These are phyloP conservation scores for Zalaria sp. DNA, from an alignment of 2,329 filamentous ascomycete genomes.

Conservation along the genomic window DNA sequence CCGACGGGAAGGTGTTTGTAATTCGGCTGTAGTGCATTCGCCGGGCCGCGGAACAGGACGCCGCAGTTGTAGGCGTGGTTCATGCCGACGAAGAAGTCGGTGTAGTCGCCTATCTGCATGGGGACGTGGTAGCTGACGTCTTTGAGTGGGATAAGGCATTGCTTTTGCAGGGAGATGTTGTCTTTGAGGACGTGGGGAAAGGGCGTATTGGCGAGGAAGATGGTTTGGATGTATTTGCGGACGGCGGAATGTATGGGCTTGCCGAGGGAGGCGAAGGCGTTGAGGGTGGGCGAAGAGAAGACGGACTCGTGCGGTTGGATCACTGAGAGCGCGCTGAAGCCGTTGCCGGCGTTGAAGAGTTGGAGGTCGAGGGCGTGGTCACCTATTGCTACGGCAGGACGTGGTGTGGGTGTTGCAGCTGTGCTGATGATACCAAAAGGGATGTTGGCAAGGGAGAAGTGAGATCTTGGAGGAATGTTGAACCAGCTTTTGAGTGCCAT, in stretches of 20 bases:
- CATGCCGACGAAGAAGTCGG: constrained; percentile 70
- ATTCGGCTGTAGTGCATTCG: constrained; percentile 64
- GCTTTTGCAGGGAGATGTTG: constrained; percentile 42
- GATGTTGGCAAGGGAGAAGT: constrained; percentile 67
- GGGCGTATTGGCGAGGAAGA: constrained; percentile 47
- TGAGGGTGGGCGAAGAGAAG: constrained; percentile 52
- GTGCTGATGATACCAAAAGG: constrained; percentile 73
- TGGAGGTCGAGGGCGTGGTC: constrained; percentile 56
- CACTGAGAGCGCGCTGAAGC: constrained; percentile 43
- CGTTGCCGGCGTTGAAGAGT: constrained; percentile 43
- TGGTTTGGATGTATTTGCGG: constrained; percentile 51
- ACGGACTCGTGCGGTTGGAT: constrained; percentile 45
- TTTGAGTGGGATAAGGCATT: constrained; percentile 44
- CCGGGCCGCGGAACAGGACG: constrained; percentile 55
- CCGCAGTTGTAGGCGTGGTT: constrained; percentile 67
- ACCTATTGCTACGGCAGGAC: constrained; percentile 59
- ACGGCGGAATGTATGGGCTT: constrained; percentile 54
- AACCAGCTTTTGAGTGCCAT: constrained; percentile 41
- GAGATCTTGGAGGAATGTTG: constrained; percentile 42
- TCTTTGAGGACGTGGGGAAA: constrained; percentile 48
- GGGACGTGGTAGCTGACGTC: constrained; percentile 55
- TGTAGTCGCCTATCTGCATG: constrained; percentile 69
- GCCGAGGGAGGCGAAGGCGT: constrained; percentile 61
- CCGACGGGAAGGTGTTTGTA: constrained; percentile 71
- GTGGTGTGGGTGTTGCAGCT: constrained; percentile 37